Conservation (phyloP, 108 stramenopile genomes). For the Skeletonema costatum region DNA sequence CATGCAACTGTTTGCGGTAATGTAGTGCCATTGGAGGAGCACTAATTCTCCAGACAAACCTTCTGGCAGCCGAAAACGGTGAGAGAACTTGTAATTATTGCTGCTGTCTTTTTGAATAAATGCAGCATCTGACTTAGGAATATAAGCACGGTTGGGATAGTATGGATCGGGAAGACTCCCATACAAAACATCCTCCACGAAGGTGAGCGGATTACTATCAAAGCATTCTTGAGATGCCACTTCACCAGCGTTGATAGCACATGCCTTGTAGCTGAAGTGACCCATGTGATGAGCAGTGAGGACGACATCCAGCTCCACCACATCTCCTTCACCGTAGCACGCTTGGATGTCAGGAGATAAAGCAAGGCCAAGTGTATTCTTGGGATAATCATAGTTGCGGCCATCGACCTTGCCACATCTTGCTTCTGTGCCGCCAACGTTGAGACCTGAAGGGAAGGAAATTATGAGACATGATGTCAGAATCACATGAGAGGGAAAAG, state of each 20-base stretch:
- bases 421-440: constrained; percentile 3
- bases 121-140: not conserved
- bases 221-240: constrained; percentile 54
- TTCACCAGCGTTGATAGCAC: constrained; percentile 32
- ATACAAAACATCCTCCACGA: constrained; percentile 47
- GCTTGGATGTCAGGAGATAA: constrained; percentile 38
- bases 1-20: constrained; percentile 40
- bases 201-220: constrained; percentile 29
- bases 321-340: constrained; percentile 26
- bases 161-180: constrained; percentile 24
- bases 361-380: constrained; percentile 11
- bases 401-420: not conserved
- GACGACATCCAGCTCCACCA: constrained; percentile 21
- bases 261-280: constrained; percentile 45
- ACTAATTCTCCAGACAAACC: constrained; percentile 2
- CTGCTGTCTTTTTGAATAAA: not conserved
- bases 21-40: constrained; percentile 28
- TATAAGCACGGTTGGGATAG: constrained; percentile 50
- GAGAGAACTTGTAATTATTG: not conserved
- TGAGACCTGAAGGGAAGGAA: not conserved
- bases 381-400: constrained; percentile 4
- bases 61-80: not conserved
- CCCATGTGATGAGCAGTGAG: constrained; percentile 55
- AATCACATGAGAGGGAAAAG: too few relatives aligned
- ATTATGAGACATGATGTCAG: too few relatives aligned